Evolutionary conservation across 495 filamentous ascomycete species (phyloP).

Genomic region (Trypethelium eluteriae): DNA sequence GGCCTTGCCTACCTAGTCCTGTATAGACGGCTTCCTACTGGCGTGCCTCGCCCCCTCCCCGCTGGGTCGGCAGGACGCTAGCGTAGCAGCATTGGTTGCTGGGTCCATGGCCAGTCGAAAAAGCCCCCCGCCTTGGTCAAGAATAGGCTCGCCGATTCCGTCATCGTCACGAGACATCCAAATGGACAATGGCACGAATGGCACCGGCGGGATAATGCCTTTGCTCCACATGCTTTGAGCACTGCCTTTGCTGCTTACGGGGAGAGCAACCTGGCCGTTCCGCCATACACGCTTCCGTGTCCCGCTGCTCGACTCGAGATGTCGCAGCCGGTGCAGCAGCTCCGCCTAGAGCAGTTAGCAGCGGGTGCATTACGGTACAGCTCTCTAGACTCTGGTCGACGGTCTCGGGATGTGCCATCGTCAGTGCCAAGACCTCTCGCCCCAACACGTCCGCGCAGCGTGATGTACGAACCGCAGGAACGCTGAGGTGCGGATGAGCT

Average conservation of each 20-base stretch:
- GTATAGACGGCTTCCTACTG: background rate
- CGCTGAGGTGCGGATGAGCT: background rate
- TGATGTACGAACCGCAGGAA: conserved; percentile 7
- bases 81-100: background rate
- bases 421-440: conserved; percentile 2
- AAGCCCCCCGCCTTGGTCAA: background rate
- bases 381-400: too few species aligned
- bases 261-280: background rate
- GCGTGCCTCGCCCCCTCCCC: conserved; percentile 1
- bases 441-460: conserved; percentile 4
- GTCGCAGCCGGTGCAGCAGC: background rate
- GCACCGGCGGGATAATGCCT: background rate
- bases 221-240: conserved; percentile 6
- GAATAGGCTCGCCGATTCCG: conserved; percentile 10
- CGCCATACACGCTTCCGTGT: background rate
- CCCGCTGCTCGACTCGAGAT: background rate
- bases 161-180: conserved; percentile 6
- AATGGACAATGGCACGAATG: background rate
- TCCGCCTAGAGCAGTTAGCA: background rate
- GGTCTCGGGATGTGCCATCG: background rate
- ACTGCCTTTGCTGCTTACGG: conserved; percentile 3
- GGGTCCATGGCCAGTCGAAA: conserved; percentile 1
- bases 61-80: background rate
- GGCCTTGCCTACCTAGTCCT: background rate
- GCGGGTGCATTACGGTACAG: background rate